Evolutionary conservation across 805 yeast genomes (phyloP).

Genomic region (Teunomyces atbi): DNA sequence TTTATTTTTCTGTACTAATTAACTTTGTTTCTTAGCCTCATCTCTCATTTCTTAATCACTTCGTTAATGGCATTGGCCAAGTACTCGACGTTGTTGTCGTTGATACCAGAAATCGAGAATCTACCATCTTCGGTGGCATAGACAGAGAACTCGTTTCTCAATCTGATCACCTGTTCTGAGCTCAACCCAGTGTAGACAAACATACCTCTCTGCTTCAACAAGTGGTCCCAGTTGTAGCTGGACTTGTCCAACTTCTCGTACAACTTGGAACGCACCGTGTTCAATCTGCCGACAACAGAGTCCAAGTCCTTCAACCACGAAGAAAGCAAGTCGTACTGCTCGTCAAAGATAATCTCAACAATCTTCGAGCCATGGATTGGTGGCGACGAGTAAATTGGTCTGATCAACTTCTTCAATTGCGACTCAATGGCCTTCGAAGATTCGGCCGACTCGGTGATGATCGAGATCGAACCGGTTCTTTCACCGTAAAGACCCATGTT

Average conservation of each 20-base stretch:
- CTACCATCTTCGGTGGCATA: conserved; percentile 91
- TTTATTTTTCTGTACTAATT: too few species aligned
- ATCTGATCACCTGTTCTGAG: conserved; percentile 64
- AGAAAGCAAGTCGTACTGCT: conserved; percentile 49
- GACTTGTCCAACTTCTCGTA: conserved; percentile 61
- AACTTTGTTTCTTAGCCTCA: too few species aligned
- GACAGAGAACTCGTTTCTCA: conserved; percentile 71
- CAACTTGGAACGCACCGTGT: conserved; percentile 64
- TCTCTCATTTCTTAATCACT: conserved; percentile 35
- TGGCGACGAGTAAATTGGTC: conserved; percentile 90
- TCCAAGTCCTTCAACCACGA: conserved; percentile 84
- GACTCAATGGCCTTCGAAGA: conserved; percentile 61
- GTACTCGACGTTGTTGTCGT: conserved; percentile 73
- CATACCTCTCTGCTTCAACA: conserved; percentile 92
- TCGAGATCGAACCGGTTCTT: conserved; percentile 74
- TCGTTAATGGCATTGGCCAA: conserved; percentile 60
- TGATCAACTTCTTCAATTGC: conserved; percentile 76
- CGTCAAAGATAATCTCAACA: conserved; percentile 71
- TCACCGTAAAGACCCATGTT: conserved; percentile 51
- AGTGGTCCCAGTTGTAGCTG: conserved; percentile 78
- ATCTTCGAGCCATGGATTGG: conserved; percentile 93
- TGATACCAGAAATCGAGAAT: conserved; percentile 86
- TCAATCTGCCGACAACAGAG: conserved; percentile 76
- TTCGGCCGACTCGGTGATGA: conserved; percentile 55
- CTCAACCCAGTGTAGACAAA: conserved; percentile 86